Conservation (phyloP, 176 grass and related monocot species). For the Poa annua region DNA sequence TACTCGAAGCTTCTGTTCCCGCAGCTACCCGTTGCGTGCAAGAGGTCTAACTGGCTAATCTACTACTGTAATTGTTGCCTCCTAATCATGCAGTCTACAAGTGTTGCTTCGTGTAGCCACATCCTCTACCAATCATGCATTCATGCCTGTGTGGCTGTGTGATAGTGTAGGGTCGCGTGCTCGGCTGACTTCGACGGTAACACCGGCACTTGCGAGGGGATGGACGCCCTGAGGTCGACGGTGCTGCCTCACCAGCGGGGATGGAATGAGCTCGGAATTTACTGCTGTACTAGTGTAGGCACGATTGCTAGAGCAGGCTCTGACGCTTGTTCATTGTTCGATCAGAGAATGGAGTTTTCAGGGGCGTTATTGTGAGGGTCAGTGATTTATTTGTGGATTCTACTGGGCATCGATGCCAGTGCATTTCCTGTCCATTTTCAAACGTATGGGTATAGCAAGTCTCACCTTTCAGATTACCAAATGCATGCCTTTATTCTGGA, state of each 20-base stretch:
- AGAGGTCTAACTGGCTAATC: background rate
- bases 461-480: too few relatives aligned
- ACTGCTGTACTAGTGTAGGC: background rate
- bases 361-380: too few relatives aligned
- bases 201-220: background rate
- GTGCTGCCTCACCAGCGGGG: background rate
- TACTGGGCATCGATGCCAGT: too few relatives aligned
- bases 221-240: slow-evolving; percentile 24
- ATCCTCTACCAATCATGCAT: slow-evolving; percentile 37
- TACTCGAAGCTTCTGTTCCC: background rate
- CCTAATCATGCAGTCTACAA: background rate
- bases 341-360: background rate
- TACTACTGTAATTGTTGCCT: background rate
- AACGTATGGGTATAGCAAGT: too few relatives aligned
- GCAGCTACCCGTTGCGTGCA: background rate
- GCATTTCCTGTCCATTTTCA: too few relatives aligned
- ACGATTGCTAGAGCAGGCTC: background rate
- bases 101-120: slow-evolving; percentile 4
- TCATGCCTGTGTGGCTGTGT: too few relatives aligned
- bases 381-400: too few relatives aligned
- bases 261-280: background rate
- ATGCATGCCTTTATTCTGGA: too few relatives aligned
- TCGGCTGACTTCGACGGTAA: background rate
- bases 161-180: slow-evolving; percentile 12
- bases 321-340: background rate